Evolutionary conservation across 306 rosid species (phyloP).

Genomic region (Spatholobus suberectus): DNA sequence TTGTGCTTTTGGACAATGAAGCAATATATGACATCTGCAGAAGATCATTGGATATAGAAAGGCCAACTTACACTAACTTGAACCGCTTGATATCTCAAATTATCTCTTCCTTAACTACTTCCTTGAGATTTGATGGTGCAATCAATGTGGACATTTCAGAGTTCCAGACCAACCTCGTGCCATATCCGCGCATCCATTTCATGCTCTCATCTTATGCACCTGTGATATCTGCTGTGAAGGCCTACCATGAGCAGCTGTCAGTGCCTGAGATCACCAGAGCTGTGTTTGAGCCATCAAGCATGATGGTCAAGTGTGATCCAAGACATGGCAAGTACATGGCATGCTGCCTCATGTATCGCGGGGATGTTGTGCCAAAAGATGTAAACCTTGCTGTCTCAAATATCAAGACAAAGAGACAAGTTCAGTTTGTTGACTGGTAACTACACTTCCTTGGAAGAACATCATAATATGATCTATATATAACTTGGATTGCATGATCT

Average conservation of each 20-base stretch:
- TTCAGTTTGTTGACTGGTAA: conserved; percentile 85
- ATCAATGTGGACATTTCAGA: conserved; percentile 78
- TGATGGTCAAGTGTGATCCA: conserved; percentile 89
- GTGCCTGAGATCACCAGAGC: conserved; percentile 80
- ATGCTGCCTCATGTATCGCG: conserved; percentile 84
- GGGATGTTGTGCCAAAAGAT: conserved; percentile 80
- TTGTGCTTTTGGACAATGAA: conserved; percentile 79
- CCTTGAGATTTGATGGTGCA: conserved; percentile 85
- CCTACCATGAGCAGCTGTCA: conserved; percentile 69
- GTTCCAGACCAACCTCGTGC: conserved; percentile 82
- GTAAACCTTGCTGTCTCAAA: conserved; percentile 69
- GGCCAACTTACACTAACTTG: conserved; percentile 74
- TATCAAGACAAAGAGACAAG: conserved; percentile 72
- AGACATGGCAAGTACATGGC: conserved; percentile 89
- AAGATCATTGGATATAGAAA: conserved; percentile 75
- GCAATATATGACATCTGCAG: conserved; percentile 83
- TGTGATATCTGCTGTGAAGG: conserved; percentile 70
- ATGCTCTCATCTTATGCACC: conserved; percentile 87
- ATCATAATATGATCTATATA: neutral
- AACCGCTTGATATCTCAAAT: conserved; percentile 77
- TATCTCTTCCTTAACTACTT: conserved; percentile 79
- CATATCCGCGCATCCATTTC: conserved; percentile 83
- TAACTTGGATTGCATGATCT: neutral
- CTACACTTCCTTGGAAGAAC: neutral
- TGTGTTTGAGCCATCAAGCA: conserved; percentile 77